A percentile compares a stretch with the other conserved stretches of the same genome.
Evolutionary conservation across 495 filamentous ascomycete species (phyloP).

Genomic region (Penicillium steckii): DNA sequence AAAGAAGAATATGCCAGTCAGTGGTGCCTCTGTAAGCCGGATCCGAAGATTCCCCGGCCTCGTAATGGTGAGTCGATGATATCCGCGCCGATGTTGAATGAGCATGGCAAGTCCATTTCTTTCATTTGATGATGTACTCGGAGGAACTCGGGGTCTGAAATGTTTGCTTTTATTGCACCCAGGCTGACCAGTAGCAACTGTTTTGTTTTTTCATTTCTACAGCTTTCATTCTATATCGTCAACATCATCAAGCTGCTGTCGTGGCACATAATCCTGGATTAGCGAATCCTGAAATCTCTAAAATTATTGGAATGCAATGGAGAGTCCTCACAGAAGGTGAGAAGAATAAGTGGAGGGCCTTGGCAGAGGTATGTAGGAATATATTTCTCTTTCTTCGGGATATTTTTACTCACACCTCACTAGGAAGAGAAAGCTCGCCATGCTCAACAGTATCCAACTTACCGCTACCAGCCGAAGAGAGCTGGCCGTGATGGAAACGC

Average conservation of each 20-base stretch:
- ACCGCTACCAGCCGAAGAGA: conserved; percentile 89
- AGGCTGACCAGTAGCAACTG: background rate
- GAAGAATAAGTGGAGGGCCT: conserved; percentile 82
- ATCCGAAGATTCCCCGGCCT: conserved; percentile 89
- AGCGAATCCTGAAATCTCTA: conserved; percentile 96
- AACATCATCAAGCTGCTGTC: conserved; percentile 83
- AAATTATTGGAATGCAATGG: conserved; percentile 97
- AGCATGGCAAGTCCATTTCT: conserved; percentile 29
- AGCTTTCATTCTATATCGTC: conserved; percentile 98
- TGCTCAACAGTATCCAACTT: conserved; percentile 86
- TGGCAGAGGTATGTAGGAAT: conserved; percentile 68
- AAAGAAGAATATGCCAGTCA: conserved; percentile 38
- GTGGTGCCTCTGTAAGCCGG: conserved; percentile 90
- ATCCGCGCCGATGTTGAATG: conserved; percentile 11
- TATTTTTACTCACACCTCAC: background rate
- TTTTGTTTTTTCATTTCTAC: conserved; percentile 11
- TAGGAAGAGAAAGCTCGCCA: conserved; percentile 91
- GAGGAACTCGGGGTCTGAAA: background rate
- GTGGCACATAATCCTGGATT: conserved; percentile 82
- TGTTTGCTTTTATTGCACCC: background rate
- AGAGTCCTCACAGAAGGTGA: conserved; percentile 67
- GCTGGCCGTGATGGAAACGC: conserved; percentile 54
- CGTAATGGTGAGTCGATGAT: conserved; percentile 77
- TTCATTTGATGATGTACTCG: conserved; percentile 3
- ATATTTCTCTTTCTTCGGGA: background rate